These are phyloP conservation scores for Glycyrrhiza uralensis DNA, from an alignment of 306 rosid genomes.

Conservation along the genomic window DNA sequence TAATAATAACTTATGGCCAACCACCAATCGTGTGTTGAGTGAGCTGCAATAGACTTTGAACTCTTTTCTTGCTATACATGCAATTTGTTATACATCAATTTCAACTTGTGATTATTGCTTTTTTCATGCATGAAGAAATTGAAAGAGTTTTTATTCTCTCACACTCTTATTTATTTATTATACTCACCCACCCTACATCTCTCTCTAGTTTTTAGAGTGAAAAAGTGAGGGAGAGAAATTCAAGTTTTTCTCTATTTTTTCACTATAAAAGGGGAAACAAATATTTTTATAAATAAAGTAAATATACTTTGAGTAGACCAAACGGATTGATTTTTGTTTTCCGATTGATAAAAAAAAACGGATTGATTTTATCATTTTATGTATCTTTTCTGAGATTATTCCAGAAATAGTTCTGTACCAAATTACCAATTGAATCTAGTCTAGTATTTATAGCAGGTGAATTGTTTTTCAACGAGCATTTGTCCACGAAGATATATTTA, in stretches of 20 bases:
- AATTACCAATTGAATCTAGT: too few relatives aligned
- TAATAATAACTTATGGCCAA: background rate
- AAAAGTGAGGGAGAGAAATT: too few relatives aligned
- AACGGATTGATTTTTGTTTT: too few relatives aligned
- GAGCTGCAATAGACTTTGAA: background rate
- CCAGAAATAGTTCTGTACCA: too few relatives aligned
- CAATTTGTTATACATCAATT: background rate
- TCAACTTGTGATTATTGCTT: background rate
- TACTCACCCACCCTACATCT: background rate
- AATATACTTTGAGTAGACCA: too few relatives aligned
- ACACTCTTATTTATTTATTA: background rate
- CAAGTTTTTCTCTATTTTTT: too few relatives aligned
- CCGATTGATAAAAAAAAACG: too few relatives aligned
- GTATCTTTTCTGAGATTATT: too few relatives aligned
- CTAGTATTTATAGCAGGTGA: background rate
- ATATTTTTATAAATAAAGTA: too few relatives aligned
- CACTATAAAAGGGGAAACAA: too few relatives aligned
- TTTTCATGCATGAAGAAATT: background rate
- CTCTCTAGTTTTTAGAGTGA: too few relatives aligned
- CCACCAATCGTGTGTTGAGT: background rate
- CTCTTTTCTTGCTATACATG: background rate
- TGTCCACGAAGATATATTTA: background rate
- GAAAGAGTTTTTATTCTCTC: background rate
- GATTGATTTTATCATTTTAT: too few relatives aligned
- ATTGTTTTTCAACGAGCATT: constrained; percentile 8